A percentile compares a stretch with the other conserved stretches of the same genome.
Conservation (phyloP, 2,329 filamentous ascomycete species). For the Fusarium palustre region DNA sequence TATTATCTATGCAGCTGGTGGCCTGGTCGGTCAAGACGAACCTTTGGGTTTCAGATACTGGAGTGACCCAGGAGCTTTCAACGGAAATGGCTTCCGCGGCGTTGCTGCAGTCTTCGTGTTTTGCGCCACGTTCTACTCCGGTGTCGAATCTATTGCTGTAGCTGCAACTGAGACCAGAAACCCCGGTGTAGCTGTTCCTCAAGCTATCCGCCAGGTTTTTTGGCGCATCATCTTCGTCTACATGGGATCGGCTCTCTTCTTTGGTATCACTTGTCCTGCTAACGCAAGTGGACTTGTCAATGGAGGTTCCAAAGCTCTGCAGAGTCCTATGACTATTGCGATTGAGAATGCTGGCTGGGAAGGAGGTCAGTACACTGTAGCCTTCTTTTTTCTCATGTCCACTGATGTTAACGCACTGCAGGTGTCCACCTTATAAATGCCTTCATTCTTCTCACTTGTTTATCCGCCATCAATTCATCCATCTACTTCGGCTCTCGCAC, state of each 20-base stretch:
- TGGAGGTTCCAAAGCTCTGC: slow-evolving; percentile 70
- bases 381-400: background rate
- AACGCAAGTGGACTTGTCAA: slow-evolving; percentile 73
- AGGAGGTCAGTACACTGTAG: slow-evolving; percentile 58
- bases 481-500: slow-evolving; percentile 84
- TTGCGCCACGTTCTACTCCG: slow-evolving; percentile 77
- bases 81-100: slow-evolving; percentile 72
- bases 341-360: slow-evolving; percentile 80
- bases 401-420: slow-evolving; percentile 27
- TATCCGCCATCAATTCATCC: slow-evolving; percentile 78
- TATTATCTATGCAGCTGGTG: slow-evolving; percentile 76
- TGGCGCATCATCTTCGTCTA: slow-evolving; percentile 72
- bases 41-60: slow-evolving; percentile 78
- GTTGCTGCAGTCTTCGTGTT: slow-evolving; percentile 76
- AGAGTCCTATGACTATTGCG: slow-evolving; percentile 79
- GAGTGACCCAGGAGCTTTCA: slow-evolving; percentile 76
- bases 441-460: slow-evolving; percentile 78
- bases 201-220: slow-evolving; percentile 70
- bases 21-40: slow-evolving; percentile 68
- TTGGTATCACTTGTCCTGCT: slow-evolving; percentile 78
- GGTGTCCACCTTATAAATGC: slow-evolving; percentile 80
- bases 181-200: slow-evolving; percentile 65
- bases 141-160: slow-evolving; percentile 72
- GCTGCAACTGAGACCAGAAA: slow-evolving; percentile 72
- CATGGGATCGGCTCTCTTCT: slow-evolving; percentile 79